A percentile compares a stretch with the other conserved stretches of the same genome.
phyloP scores from a whole-genome alignment of 306 rosid species.

The Sphenostylis stenocarpa region DNA sequence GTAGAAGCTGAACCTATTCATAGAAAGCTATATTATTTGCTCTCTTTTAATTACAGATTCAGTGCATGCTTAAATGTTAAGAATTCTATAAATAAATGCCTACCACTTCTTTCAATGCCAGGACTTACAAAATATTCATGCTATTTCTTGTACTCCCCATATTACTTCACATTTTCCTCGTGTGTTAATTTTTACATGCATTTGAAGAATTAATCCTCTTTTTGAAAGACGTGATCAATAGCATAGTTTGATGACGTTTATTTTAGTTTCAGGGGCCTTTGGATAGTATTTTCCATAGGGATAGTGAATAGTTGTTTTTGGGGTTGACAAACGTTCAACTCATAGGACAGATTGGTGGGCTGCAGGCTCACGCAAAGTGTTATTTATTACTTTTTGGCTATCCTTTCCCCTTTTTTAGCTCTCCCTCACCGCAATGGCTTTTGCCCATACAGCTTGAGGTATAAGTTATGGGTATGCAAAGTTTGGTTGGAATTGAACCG shows the following conservation, averaged over 20 bases:
- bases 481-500: no score
- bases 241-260: not conserved
- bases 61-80: constrained; percentile 20
- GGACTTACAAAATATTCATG: constrained; percentile 14
- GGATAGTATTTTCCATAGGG: not conserved
- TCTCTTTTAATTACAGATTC: constrained; percentile 24
- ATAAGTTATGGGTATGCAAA: no score
- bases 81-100: constrained; percentile 12
- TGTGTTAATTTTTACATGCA: constrained; percentile 4
- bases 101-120: constrained; percentile 17
- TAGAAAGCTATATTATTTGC: constrained; percentile 24
- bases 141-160: constrained; percentile 2
- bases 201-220: constrained; percentile 18
- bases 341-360: constrained; percentile 5
- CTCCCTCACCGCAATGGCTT: not conserved
- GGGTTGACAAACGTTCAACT: constrained; percentile 14
- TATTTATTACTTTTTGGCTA: not conserved
- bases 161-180: constrained; percentile 5
- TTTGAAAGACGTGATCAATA: not conserved
- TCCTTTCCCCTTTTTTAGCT: not conserved
- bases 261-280: not conserved
- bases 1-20: constrained; percentile 23
- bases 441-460: not conserved
- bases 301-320: not conserved
- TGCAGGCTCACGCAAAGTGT: not conserved